Evolutionary conservation across 805 yeast genomes (phyloP).

Genomic region (Ogataea pini): DNA sequence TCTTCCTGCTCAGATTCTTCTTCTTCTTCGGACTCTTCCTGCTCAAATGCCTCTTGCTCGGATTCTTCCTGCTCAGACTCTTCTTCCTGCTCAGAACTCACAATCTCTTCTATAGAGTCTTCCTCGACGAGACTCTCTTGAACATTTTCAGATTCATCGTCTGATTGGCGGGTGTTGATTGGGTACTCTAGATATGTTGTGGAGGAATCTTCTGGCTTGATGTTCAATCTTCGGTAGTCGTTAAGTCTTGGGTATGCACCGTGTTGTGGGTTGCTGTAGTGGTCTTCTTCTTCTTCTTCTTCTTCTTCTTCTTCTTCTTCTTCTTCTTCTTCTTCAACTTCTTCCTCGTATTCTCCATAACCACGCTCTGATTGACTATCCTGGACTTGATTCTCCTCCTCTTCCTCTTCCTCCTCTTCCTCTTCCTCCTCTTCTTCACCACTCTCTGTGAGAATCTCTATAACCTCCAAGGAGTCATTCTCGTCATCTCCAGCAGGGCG

Average conservation of each 20-base stretch:
- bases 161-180: not conserved
- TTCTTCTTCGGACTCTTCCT: constrained; percentile 11
- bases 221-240: constrained; percentile 1
- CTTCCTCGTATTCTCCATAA: constrained; percentile 13
- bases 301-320: constrained; percentile 1
- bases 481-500: constrained; percentile 5
- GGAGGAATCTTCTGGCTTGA: not conserved
- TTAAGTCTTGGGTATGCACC: not conserved
- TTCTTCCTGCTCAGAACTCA: not conserved
- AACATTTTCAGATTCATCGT: not conserved
- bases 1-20: constrained; percentile 2
- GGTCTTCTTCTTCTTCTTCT: constrained; percentile 8
- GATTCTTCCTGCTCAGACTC: not conserved
- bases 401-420: constrained; percentile 13
- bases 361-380: constrained; percentile 12
- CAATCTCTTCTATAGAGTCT: not conserved
- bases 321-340: constrained; percentile 14
- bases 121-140: not conserved
- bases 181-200: too few relatives aligned
- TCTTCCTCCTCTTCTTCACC: constrained; percentile 14
- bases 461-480: constrained; percentile 12
- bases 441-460: constrained; percentile 18
- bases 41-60: not conserved
- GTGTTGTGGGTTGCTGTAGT: not conserved
- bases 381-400: constrained; percentile 11